phyloP scores from a whole-genome alignment of 2,329 filamentous ascomycete species.

The Cercospora zeina region DNA sequence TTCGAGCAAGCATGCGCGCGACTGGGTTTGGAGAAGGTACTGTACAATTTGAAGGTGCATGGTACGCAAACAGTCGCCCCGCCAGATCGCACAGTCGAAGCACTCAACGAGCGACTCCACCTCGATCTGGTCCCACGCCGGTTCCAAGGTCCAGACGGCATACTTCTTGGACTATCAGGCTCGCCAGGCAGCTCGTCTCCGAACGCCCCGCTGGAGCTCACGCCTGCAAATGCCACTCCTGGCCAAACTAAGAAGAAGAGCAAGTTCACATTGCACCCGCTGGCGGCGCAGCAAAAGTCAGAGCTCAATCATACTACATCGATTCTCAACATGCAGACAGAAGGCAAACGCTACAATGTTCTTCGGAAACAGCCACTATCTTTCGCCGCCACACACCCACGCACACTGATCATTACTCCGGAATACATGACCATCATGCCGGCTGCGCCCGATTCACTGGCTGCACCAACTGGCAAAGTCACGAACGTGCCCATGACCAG shows the following conservation, averaged over 20 bases:
- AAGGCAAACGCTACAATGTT: constrained; percentile 69
- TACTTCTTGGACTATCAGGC: constrained; percentile 67
- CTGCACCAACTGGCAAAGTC: constrained; percentile 58
- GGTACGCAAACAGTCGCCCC: constrained; percentile 73
- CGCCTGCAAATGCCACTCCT: constrained; percentile 41
- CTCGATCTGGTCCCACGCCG: constrained; percentile 73
- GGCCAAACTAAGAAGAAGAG: constrained; percentile 34
- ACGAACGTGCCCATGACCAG: constrained; percentile 81
- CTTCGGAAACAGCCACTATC: constrained; percentile 81
- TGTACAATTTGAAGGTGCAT: constrained; percentile 75
- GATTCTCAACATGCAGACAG: constrained; percentile 48
- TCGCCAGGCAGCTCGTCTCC: constrained; percentile 71
- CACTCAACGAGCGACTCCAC: constrained; percentile 71
- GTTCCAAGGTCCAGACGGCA: constrained; percentile 54
- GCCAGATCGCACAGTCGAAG: constrained; percentile 74
- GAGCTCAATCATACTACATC: constrained; percentile 29
- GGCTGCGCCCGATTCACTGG: constrained; percentile 41
- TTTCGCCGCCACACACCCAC: constrained; percentile 72
- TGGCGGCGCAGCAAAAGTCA: constrained; percentile 55
- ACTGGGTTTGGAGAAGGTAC: constrained; percentile 74
- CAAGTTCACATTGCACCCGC: constrained; percentile 55
- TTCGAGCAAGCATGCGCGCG: constrained; percentile 76
- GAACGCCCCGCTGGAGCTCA: constrained; percentile 62
- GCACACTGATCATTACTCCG: constrained; percentile 75
- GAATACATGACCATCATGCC: constrained; percentile 88